Percentiles rank a stretch among this genome's conserved stretches.
These are phyloP conservation scores for Pleurotus citrinopileatus DNA, from an alignment of 768 basidiomycete species.

Conservation along the genomic window DNA sequence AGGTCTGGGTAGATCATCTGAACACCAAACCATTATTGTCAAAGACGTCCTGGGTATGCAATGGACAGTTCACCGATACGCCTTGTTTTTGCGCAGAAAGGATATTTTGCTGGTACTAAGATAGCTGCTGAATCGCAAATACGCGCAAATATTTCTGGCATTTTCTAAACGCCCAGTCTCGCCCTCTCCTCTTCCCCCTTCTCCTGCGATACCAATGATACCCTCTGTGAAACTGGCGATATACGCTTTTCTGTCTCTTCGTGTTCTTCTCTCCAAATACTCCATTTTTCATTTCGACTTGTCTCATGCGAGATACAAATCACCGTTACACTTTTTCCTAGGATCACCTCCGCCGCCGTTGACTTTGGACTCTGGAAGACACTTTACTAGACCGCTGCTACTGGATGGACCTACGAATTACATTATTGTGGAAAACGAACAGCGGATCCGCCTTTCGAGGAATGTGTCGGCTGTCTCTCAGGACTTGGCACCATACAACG, in stretches of 20 bases:
- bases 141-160: no score
- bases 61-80: no score
- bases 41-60: no score
- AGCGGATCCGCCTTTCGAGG: neutral
- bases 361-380: neutral
- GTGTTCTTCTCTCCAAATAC: neutral
- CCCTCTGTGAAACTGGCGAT: conserved; percentile 1
- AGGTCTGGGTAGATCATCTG: no score
- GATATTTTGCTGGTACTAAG: no score
- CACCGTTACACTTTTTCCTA: conserved; percentile 6
- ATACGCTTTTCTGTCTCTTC: conserved; percentile 4
- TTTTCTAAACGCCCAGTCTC: no score
- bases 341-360: neutral
- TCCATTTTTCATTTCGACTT: neutral
- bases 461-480: neutral
- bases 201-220: neutral
- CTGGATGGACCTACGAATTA: neutral
- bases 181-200: neutral
- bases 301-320: neutral
- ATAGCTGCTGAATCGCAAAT: no score
- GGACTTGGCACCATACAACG: neutral
- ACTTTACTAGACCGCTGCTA: conserved; percentile 4
- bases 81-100: no score
- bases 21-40: no score
- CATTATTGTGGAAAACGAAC: neutral